Conservation (phyloP, 257 asterid species). For the Coffea eugenioides region DNA sequence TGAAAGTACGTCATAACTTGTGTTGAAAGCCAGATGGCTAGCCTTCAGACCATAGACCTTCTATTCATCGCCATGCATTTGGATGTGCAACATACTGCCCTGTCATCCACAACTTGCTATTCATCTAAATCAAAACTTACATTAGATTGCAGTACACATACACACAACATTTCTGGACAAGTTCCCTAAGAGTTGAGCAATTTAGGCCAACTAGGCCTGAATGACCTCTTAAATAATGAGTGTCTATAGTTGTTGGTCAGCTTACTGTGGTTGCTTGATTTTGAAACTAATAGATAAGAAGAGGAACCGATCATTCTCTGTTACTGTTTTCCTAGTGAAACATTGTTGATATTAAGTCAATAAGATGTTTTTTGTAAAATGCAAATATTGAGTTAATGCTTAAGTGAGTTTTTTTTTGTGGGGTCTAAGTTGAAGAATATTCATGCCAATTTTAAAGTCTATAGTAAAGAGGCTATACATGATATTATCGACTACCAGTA, state of each 20-base stretch:
- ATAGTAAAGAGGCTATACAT: neutral
- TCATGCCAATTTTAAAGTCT: neutral
- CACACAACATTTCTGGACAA: neutral
- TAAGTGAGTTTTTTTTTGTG: too few relatives aligned
- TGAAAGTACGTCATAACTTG: too few relatives aligned
- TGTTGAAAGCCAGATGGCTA: neutral
- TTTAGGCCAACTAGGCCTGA: neutral
- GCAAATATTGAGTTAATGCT: too few relatives aligned
- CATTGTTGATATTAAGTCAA: neutral
- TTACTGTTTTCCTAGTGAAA: neutral
- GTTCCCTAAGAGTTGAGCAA: neutral
- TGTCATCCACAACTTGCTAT: neutral
- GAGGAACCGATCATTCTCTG: neutral
- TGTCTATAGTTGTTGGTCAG: neutral
- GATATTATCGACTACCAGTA: too few relatives aligned
- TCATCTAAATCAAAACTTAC: neutral
- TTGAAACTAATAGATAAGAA: neutral
- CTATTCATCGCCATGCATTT: neutral
- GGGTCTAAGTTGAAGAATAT: too few relatives aligned
- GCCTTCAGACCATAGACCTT: neutral
- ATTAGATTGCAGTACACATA: neutral
- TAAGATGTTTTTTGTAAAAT: neutral
- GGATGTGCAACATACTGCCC: neutral
- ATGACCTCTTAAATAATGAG: neutral
- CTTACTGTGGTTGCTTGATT: neutral